phyloP scores from a whole-genome alignment of 2,329 filamentous ascomycete species.

The Fusarium lyarnte region DNA sequence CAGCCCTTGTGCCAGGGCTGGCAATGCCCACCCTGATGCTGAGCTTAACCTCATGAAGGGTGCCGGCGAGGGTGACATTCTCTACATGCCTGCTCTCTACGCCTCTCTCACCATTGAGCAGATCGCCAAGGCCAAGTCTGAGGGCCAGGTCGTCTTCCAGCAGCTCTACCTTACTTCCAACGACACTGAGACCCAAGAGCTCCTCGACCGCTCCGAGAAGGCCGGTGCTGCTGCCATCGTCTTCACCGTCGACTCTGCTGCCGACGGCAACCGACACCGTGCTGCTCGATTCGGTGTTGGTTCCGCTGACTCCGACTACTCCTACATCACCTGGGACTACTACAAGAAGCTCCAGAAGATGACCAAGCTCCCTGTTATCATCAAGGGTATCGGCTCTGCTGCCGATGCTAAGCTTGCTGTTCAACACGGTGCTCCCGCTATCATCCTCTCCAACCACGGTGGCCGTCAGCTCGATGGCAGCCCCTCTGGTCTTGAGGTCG shows the following conservation, averaged over 20 bases:
- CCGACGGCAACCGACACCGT: conserved; percentile 52
- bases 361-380: conserved; percentile 52
- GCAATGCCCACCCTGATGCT: conserved; percentile 55
- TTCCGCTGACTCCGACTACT: conserved; percentile 46
- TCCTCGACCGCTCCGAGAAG: conserved; percentile 46
- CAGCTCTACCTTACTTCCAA: conserved; percentile 47
- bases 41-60: conserved; percentile 62
- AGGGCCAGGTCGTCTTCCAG: conserved; percentile 52
- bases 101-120: conserved; percentile 49
- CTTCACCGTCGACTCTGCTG: conserved; percentile 53
- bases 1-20: conserved; percentile 57
- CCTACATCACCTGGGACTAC: conserved; percentile 48
- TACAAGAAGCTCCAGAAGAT: conserved; percentile 49
- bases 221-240: conserved; percentile 51
- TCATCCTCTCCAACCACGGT: conserved; percentile 56
- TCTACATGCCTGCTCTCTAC: conserved; percentile 58
- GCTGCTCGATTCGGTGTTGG: conserved; percentile 52
- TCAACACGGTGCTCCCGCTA: conserved; percentile 46
- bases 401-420: conserved; percentile 50
- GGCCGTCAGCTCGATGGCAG: conserved; percentile 54
- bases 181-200: conserved; percentile 46
- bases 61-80: conserved; percentile 58
- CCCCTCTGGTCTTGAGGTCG: conserved; percentile 51
- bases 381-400: conserved; percentile 53
- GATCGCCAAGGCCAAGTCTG: conserved; percentile 49